Conservation (phyloP, 345 rosid species). For the Toxicodendron radicans region DNA sequence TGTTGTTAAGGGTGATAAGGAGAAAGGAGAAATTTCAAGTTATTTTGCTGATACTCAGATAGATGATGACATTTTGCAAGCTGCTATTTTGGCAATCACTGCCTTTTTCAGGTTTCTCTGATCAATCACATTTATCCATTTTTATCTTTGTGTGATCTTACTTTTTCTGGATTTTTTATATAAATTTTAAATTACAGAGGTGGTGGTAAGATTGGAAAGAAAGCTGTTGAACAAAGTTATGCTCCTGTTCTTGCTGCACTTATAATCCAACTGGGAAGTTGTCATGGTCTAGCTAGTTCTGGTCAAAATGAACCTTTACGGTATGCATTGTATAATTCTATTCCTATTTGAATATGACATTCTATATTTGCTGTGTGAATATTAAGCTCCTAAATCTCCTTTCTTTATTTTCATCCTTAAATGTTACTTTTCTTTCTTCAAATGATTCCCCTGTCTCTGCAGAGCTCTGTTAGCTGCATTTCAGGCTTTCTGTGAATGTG, state of each 20-base stretch:
- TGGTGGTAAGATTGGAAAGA: conserved; percentile 94
- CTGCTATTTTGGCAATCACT: conserved; percentile 85
- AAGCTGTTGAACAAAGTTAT: conserved; percentile 88
- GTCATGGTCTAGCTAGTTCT: conserved; percentile 79
- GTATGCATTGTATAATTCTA: conserved; percentile 33
- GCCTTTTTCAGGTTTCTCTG: conserved; percentile 77
- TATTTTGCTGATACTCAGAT: conserved; percentile 48
- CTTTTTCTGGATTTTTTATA: conserved; percentile 27
- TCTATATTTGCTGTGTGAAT: not conserved
- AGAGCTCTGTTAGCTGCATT: conserved; percentile 87
- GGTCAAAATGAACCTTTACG: conserved; percentile 87
- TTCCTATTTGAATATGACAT: conserved; percentile 4
- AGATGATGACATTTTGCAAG: conserved; percentile 69
- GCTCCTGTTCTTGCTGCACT: conserved; percentile 84
- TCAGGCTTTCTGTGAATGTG: conserved; percentile 96
- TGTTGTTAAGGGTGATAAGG: conserved; percentile 48
- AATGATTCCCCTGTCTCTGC: conserved; percentile 33
- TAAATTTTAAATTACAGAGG: conserved; percentile 55
- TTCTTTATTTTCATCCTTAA: not conserved
- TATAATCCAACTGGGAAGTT: conserved; percentile 86
- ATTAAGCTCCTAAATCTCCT: not conserved
- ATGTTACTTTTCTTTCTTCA: not conserved
- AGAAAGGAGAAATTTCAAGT: conserved; percentile 58
- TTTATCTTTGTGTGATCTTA: conserved; percentile 14
- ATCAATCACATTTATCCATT: conserved; percentile 19